Evolutionary conservation across 257 asterid species (phyloP).

Genomic region (Misopates orontium): DNA sequence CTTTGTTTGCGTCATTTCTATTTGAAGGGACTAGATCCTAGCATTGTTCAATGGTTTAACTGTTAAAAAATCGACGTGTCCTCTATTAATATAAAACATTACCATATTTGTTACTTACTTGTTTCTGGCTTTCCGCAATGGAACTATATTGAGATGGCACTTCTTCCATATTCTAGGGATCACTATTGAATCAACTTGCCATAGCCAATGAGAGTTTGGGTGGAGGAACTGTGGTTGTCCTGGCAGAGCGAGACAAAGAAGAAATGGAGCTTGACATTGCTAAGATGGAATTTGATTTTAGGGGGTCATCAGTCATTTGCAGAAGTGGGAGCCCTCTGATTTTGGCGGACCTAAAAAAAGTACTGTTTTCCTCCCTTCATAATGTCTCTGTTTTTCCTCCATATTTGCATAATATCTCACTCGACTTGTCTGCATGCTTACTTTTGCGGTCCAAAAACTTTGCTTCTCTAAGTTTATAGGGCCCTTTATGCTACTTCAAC

Average conservation of each 20-base stretch:
- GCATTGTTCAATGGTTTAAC: not conserved
- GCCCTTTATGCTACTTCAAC: conserved; percentile 9
- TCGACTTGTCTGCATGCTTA: conserved; percentile 4
- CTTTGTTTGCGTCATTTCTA: conserved; percentile 9
- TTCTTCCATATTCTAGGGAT: conserved; percentile 52
- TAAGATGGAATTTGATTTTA: conserved; percentile 85
- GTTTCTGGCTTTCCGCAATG: conserved; percentile 11
- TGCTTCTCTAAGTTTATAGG: conserved; percentile 10
- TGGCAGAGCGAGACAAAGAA: conserved; percentile 96
- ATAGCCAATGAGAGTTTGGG: conserved; percentile 93
- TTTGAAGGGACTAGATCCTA: not conserved
- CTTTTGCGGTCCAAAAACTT: conserved; percentile 15
- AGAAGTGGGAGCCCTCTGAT: conserved; percentile 92
- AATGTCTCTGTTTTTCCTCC: conserved; percentile 7
- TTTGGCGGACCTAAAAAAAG: conserved; percentile 84
- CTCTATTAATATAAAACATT: not conserved
- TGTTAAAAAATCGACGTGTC: conserved; percentile 12
- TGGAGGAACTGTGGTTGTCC: conserved; percentile 84
- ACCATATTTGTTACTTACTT: conserved; percentile 2
- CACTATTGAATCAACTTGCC: conserved; percentile 81
- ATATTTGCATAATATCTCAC: not conserved
- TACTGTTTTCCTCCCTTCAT: conserved; percentile 16
- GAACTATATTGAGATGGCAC: conserved; percentile 20
- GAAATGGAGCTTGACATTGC: conserved; percentile 94
- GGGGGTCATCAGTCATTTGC: conserved; percentile 92